phyloP scores from a whole-genome alignment of 2,329 filamentous ascomycete species.

The Akanthomyces dipterigenus region DNA sequence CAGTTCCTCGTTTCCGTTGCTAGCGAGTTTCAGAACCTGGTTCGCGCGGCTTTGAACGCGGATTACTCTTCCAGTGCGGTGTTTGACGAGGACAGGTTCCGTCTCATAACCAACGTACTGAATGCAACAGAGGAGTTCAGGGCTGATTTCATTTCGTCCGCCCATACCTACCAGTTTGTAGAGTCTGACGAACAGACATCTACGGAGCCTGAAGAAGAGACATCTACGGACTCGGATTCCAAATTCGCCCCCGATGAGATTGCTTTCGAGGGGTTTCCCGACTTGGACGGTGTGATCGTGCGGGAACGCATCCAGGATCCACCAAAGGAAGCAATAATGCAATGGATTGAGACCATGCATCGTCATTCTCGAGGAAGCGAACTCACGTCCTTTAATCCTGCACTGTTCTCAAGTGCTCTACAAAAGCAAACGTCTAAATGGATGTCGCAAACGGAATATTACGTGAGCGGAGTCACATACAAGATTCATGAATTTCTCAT shows the following conservation, averaged over 20 bases:
- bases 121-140: constrained; percentile 17
- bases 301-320: not conserved
- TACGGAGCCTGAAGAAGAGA: not conserved
- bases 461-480: constrained; percentile 22
- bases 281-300: constrained; percentile 10
- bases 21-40: constrained; percentile 16
- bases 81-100: constrained; percentile 14
- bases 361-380: constrained; percentile 20
- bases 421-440: constrained; percentile 26
- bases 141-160: not conserved
- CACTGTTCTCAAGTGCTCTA: constrained; percentile 19
- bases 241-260: not conserved
- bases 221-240: too few relatives aligned
- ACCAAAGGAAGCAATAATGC: constrained; percentile 15
- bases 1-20: constrained; percentile 16
- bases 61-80: constrained; percentile 13
- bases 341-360: constrained; percentile 20
- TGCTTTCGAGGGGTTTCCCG: not conserved
- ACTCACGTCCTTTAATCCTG: constrained; percentile 17
- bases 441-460: constrained; percentile 19
- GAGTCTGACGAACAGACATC: not conserved
- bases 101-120: constrained; percentile 18
- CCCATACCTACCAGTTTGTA: constrained; percentile 17
- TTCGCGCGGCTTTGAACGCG: constrained; percentile 10
- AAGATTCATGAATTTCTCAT: constrained; percentile 24